These are phyloP conservation scores for Dillenia suffruticosa DNA, from an alignment of 164 flowering plant genomes.

Conservation along the genomic window DNA sequence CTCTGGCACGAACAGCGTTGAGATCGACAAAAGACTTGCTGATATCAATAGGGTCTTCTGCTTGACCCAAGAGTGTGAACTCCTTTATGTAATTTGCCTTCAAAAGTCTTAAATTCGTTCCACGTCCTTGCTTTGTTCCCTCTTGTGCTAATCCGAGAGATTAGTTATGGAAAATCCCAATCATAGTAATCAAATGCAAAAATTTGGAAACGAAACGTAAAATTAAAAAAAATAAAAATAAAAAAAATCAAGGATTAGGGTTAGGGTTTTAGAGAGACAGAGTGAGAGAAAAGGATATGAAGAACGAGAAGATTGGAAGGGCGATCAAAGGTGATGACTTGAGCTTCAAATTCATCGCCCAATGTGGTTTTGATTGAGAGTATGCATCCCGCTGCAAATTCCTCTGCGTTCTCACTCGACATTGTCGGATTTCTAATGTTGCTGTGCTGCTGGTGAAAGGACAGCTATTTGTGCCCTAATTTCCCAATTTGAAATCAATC, in stretches of 20 bases:
- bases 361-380: slow-evolving; percentile 74
- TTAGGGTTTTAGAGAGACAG: background rate
- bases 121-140: slow-evolving; percentile 50
- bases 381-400: slow-evolving; percentile 69
- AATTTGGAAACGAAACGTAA: background rate
- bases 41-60: slow-evolving; percentile 76
- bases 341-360: slow-evolving; percentile 80
- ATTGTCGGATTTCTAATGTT: no score
- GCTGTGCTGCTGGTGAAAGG: no score
- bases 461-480: no score
- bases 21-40: slow-evolving; percentile 70
- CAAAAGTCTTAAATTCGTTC: slow-evolving; percentile 57
- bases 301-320: slow-evolving; percentile 80
- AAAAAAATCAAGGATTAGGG: background rate
- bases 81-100: slow-evolving; percentile 83
- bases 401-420: slow-evolving; percentile 33
- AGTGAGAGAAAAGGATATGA: slow-evolving; percentile 64
- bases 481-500: no score
- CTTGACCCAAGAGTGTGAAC: slow-evolving; percentile 56
- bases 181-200: slow-evolving; percentile 1
- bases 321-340: slow-evolving; percentile 74
- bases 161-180: slow-evolving; percentile 31
- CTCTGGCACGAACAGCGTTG: slow-evolving; percentile 54
- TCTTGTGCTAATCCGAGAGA: slow-evolving; percentile 50
- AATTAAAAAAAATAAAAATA: background rate